Conservation (phyloP, 2,329 filamentous ascomycete species). For the Dothiorella sarmentorum region DNA sequence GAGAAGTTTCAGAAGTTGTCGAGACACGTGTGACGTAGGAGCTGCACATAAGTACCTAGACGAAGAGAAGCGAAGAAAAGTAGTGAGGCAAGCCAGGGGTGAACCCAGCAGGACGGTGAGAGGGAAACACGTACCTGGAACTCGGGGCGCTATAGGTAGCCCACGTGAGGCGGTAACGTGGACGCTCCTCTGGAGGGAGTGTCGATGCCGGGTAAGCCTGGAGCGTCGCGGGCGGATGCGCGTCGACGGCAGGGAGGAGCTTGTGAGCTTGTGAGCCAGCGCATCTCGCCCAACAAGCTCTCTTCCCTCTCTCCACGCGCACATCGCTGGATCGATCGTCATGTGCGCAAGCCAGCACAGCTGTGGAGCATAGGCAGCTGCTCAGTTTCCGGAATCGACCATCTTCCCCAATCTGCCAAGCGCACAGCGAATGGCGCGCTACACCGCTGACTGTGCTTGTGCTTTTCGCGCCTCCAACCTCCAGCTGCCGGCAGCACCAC, state of each 20-base stretch:
- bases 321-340: too few species aligned
- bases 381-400: slow-evolving; percentile 2
- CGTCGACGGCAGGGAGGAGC: too few species aligned
- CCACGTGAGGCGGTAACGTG: not conserved
- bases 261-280: not conserved
- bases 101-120: not conserved
- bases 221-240: not conserved
- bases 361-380: not conserved
- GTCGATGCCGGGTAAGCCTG: not conserved
- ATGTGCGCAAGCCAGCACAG: not conserved
- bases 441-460: slow-evolving; percentile 15
- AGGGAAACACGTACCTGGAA: not conserved
- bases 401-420: slow-evolving; percentile 3
- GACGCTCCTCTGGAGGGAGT: not conserved
- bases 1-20: too few species aligned
- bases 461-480: not conserved
- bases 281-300: too few species aligned
- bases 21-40: too few species aligned
- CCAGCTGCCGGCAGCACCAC: slow-evolving; percentile 5
- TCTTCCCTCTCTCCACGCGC: too few species aligned
- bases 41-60: too few species aligned
- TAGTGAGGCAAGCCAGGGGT: not conserved
- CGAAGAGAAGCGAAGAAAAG: too few species aligned
- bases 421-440: slow-evolving; percentile 9
- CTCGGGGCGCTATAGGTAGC: not conserved